Evolutionary conservation across 169 alveolate species (phyloP).

Genomic region (Ichthyophthirius multifiliis): DNA sequence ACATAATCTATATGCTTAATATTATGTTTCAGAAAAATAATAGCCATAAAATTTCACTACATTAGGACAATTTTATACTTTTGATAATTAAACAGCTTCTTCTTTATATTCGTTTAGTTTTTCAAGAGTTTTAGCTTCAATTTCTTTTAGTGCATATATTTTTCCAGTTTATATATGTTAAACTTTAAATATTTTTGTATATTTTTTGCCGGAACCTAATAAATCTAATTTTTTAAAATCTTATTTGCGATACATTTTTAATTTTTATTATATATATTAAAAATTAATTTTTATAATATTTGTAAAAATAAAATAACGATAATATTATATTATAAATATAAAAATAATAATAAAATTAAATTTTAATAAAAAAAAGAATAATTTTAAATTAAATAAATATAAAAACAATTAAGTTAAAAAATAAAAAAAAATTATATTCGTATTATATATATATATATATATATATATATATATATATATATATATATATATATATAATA

Average conservation of each 20-base stretch:
- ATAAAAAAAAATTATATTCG: too few relatives aligned
- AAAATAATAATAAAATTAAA: too few relatives aligned
- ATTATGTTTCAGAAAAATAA: slow-evolving; percentile 82
- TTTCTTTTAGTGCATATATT: slow-evolving; percentile 80
- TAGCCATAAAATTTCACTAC: slow-evolving; percentile 79
- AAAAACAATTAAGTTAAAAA: too few relatives aligned
- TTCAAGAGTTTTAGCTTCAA: slow-evolving; percentile 82
- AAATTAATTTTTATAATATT: background rate
- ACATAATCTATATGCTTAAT: slow-evolving; percentile 72
- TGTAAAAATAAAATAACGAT: too few relatives aligned
- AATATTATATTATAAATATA: too few relatives aligned
- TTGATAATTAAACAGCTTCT: slow-evolving; percentile 82
- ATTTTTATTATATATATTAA: background rate
- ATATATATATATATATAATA: too few relatives aligned
- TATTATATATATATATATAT: too few relatives aligned
- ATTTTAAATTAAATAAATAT: too few relatives aligned
- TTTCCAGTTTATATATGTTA: slow-evolving; percentile 69
- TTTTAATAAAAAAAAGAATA: too few relatives aligned
- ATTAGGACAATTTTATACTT: slow-evolving; percentile 80
- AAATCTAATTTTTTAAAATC: slow-evolving; percentile 84
- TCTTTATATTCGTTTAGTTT: slow-evolving; percentile 86
- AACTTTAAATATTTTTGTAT: slow-evolving; percentile 78
- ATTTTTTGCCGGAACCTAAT: slow-evolving; percentile 82
- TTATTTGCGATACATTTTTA: slow-evolving; percentile 69
- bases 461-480: too few relatives aligned